Evolutionary conservation across 768 basidiomycete genomes (phyloP).

Genomic region (Agrocybe praecox): DNA sequence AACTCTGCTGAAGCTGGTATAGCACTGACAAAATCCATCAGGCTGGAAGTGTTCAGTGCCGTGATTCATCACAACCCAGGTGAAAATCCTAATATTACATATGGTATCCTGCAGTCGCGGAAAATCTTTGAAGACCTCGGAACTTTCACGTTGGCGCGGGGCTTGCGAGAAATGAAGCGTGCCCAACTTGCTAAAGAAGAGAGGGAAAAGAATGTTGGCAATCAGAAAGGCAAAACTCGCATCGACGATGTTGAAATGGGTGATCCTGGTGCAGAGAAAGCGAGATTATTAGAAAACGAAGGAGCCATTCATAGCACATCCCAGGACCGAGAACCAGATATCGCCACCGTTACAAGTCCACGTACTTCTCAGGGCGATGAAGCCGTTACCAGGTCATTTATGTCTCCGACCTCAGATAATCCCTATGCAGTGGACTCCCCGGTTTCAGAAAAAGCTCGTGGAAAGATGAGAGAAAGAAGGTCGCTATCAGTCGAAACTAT

Average conservation of each 20-base stretch:
- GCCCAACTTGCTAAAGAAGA: constrained; percentile 76
- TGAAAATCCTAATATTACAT: constrained; percentile 87
- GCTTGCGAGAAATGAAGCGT: constrained; percentile 81
- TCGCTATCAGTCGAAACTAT: constrained; percentile 55
- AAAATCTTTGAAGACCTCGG: constrained; percentile 88
- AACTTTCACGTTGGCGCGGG: constrained; percentile 87
- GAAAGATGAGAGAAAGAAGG: constrained; percentile 84
- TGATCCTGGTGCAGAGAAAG: constrained; percentile 64
- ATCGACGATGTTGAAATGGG: constrained; percentile 34
- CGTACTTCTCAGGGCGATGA: constrained; percentile 30
- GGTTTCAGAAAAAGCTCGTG: constrained; percentile 84
- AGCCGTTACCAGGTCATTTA: constrained; percentile 37
- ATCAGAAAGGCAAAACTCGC: constrained; percentile 39
- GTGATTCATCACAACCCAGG: constrained; percentile 76
- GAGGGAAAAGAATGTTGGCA: constrained; percentile 43
- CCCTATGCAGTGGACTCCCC: constrained; percentile 28
- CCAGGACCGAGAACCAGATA: constrained; percentile 18
- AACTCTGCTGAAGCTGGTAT: background rate
- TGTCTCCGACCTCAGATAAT: constrained; percentile 47
- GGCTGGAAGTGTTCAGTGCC: constrained; percentile 91
- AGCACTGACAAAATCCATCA: constrained; percentile 23
- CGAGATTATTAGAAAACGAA: constrained; percentile 61
- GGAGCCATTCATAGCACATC: constrained; percentile 27
- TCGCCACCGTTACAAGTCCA: constrained; percentile 8
- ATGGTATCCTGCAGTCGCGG: constrained; percentile 83